Evolutionary conservation across 2,329 filamentous ascomycete genomes (phyloP).

Genomic region (Knufia petricola): DNA sequence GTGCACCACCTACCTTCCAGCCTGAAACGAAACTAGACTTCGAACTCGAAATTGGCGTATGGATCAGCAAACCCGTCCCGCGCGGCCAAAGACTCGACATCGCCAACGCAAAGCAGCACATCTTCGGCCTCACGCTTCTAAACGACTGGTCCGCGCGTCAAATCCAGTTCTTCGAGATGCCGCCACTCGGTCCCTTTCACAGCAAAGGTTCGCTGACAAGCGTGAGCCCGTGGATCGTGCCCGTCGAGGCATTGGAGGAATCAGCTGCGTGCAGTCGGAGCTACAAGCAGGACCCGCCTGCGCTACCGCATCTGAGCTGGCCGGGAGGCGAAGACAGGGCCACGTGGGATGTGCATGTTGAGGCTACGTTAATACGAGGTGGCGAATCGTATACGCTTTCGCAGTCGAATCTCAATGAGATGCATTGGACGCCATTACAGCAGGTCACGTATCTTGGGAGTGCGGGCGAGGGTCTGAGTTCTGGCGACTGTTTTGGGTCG

Average conservation of each 20-base stretch:
- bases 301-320: conserved; percentile 12
- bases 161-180: conserved; percentile 53
- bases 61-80: conserved; percentile 34
- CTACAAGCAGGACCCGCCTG: conserved; percentile 8
- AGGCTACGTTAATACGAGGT: conserved; percentile 12
- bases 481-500: conserved; percentile 24
- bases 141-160: conserved; percentile 40
- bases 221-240: conserved; percentile 52
- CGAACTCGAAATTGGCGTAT: conserved; percentile 41
- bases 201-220: conserved; percentile 50
- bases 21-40: conserved; percentile 37
- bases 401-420: conserved; percentile 22
- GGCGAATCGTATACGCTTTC: conserved; percentile 19
- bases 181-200: conserved; percentile 50
- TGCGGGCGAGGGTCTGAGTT: conserved; percentile 21
- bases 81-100: conserved; percentile 32
- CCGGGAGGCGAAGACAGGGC: conserved; percentile 7
- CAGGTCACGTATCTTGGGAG: conserved; percentile 21
- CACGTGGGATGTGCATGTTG: conserved; percentile 14
- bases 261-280: conserved; percentile 4
- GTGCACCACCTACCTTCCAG: conserved; percentile 25
- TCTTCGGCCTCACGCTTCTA: conserved; percentile 51
- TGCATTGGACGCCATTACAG: conserved; percentile 25
- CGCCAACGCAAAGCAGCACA: conserved; percentile 41
- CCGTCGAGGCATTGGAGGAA: conserved; percentile 43